Conservation (phyloP, 768 basidiomycete genomes). For the Suillus ampliporus region DNA sequence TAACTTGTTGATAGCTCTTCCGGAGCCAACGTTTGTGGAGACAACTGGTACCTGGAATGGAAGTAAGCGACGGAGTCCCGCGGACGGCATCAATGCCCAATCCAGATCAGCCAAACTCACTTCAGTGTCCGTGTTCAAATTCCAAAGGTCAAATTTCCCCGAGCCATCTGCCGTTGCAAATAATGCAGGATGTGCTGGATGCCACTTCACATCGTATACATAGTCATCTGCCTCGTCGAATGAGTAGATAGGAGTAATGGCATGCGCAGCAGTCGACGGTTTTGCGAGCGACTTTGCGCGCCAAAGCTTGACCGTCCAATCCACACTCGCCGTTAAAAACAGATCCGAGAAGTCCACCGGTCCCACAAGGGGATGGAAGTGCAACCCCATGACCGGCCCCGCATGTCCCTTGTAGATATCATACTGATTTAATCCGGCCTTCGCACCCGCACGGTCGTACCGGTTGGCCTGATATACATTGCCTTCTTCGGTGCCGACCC, state of each 20-base stretch:
- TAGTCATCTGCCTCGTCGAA: conserved; percentile 99
- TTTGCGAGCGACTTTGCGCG: conserved; percentile 79
- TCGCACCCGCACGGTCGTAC: conserved; percentile 95
- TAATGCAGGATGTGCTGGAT: conserved; percentile 91
- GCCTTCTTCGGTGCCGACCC: conserved; percentile 98
- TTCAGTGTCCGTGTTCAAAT: conserved; percentile 96
- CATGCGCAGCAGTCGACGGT: conserved; percentile 60
- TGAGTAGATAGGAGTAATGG: conserved; percentile 81
- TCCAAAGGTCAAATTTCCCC: conserved; percentile 97
- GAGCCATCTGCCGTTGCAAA: conserved; percentile 95
- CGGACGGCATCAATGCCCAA: not conserved
- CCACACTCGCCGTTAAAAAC: conserved; percentile 91
- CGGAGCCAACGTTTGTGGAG: conserved; percentile 80
- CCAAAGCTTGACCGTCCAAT: conserved; percentile 99
- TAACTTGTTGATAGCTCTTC: conserved; percentile 91
- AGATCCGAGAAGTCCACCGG: conserved; percentile 95
- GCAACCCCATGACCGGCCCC: conserved; percentile 91
- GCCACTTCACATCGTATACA: conserved; percentile 99
- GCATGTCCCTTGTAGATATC: conserved; percentile 94
- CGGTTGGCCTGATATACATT: conserved; percentile 96
- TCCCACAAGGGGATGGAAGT: conserved; percentile 93
- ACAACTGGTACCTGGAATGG: conserved; percentile 80
- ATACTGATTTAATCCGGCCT: conserved; percentile 92
- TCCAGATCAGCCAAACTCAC: conserved; percentile 49
- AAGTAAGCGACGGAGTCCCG: not conserved